Base-by-base conservation (phyloP, 345 rosid genomes). In the Chamaenerion angustifolium region DNA sequence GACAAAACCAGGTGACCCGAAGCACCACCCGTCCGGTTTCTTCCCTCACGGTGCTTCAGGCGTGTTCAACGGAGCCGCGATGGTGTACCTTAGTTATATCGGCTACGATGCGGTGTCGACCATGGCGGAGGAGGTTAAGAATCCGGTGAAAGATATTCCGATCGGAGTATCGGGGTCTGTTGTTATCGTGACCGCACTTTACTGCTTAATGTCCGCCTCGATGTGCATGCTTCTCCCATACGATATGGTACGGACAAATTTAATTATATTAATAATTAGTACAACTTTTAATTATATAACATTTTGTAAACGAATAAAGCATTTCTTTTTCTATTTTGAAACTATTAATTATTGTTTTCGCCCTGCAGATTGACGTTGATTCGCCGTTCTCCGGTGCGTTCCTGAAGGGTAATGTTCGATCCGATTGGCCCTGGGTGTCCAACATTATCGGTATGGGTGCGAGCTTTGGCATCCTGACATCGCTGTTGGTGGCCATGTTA, bases 41-140 rank as follows among this genome's bases (percentile, higher is more conserved):
- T 25, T 71, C 12, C 95, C 90, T 0, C 14, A 19, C 9, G 94
- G 88, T 0, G 55, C 56, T 4, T 80, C 69, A 0, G 94, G 88
- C n/a, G 53, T 89, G 40, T 85, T 85, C 62, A 68, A 58, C 37
- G 72, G 94, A 1, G 58, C 97, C 0, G 79, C 94, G 1, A 88
- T 85, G 40, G 79, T 89, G 18, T 89, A 79, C 79, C 83, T 89
- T 2, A 87, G 95, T 0, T 89, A 85, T 17, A 64, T 83, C 7
- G 97, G 95, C 5, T 89, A 85, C 3, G 97, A 89, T 37, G 94
- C 90, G 0, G 90, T 89, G 42, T 63, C 97, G 1, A 89, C 97
- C 0, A 77, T 85, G 90, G 97, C 95, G 0, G 97, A 89, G 63
- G 97, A 85, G 64, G 83, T 94, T 2, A 83, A 85, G 54, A 74